Evolutionary conservation across 2,329 filamentous ascomycete species (phyloP), one percentile per base, ranked within the genome.

Genomic region (Diaporthe australafricana): DNA sequence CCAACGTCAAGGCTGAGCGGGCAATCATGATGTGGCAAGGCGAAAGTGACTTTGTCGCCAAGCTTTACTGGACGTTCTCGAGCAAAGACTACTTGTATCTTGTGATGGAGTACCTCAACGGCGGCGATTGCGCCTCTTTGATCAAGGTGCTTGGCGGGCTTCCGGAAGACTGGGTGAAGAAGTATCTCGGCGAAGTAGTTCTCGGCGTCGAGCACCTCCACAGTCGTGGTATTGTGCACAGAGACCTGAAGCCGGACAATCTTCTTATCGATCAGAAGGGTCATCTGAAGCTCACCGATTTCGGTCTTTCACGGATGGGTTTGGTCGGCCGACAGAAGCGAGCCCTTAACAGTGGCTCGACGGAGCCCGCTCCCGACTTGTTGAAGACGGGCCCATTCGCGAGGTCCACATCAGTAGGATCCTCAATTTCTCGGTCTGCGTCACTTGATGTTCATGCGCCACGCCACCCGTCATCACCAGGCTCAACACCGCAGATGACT

Each of bases 21-120:
- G 97, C 97, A 27, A 99, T 99, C 80, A 98, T 99, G 96, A 99
- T 99, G 96, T 98, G 96, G 94, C 96, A 99, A 84, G 96, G 96
- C 27, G 95, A 98, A 82, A 99, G 97, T 81, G 96, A 99, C 73
- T 99, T 99, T 80, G 96, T 99, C 71, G 96, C 96, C 32, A 99
- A 99, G 84, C 88, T 99, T 16, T 99, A 98, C 84, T 99, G 97
- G 97, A 99, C 96, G 0, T 99, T 99, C 79, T 98, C 96, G 5
- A 99, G 96, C 87, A 99, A 99, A 80, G 96, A 99, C 79, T 99
- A 98, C 79, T 90, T 99, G 30, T 99, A 98, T 80, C 87, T 99
- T 72, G 96, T 99, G 30, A 99, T 99, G 96, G 96, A 99, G 80
- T 99, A 99, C 82, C 87, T 99, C 71, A 99, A 98, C 77, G 96